Conservation (phyloP, 495 filamentous ascomycete genomes). For the Daldinia caldariorum region DNA sequence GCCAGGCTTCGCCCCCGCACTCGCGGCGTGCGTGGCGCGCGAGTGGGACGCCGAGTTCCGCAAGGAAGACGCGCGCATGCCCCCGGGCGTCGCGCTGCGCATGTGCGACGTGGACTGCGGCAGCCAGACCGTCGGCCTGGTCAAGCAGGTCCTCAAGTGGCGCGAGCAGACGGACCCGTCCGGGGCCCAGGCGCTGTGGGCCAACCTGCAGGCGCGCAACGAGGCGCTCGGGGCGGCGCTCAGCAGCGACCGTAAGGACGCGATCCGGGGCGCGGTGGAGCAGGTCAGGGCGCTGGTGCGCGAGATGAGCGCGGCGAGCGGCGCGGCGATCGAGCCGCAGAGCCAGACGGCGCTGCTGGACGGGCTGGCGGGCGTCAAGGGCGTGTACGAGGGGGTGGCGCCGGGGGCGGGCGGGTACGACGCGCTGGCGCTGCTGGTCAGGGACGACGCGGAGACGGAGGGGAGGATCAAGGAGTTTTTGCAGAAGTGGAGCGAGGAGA, state of each 20-base stretch:
- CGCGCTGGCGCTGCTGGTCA: slow-evolving; percentile 82
- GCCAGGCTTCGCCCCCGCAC: slow-evolving; percentile 69
- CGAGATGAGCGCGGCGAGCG: slow-evolving; percentile 75
- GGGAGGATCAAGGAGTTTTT: slow-evolving; percentile 70
- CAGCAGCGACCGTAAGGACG: slow-evolving; percentile 51
- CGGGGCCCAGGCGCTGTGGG: slow-evolving; percentile 77
- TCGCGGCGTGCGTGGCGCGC: slow-evolving; percentile 72
- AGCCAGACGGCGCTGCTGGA: slow-evolving; percentile 87
- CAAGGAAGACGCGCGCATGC: slow-evolving; percentile 74
- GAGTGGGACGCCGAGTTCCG: slow-evolving; percentile 80
- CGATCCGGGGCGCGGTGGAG: slow-evolving; percentile 51
- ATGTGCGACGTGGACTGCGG: slow-evolving; percentile 98
- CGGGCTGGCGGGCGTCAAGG: slow-evolving; percentile 70
- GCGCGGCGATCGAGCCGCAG: slow-evolving; percentile 89
- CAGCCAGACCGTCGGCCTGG: slow-evolving; percentile 93
- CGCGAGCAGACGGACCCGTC: slow-evolving; percentile 70
- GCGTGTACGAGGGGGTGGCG: slow-evolving; percentile 90
- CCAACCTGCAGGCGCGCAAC: slow-evolving; percentile 76
- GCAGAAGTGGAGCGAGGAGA: slow-evolving; percentile 69
- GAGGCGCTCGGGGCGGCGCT: slow-evolving; percentile 74
- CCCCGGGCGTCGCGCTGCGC: slow-evolving; percentile 78
- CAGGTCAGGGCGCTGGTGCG: slow-evolving; percentile 66
- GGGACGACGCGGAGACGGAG: slow-evolving; percentile 75
- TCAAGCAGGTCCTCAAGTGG: slow-evolving; percentile 89
- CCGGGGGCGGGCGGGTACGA: slow-evolving; percentile 96